These are phyloP conservation scores for Euptelea pleiosperma DNA, from an alignment of 164 flowering plant species.

Conservation along the genomic window DNA sequence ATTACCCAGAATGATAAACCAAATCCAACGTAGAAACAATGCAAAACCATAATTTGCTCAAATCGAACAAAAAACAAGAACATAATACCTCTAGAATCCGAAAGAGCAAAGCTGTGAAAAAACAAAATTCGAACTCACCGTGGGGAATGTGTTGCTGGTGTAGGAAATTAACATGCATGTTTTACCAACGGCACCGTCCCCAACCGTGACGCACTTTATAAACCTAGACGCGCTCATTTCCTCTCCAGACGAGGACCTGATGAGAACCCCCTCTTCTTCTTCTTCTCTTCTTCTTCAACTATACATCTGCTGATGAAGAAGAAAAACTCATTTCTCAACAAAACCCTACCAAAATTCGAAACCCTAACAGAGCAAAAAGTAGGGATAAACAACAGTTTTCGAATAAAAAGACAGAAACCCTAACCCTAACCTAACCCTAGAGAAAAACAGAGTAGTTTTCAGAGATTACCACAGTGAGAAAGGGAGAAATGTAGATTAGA, in stretches of 20 bases:
- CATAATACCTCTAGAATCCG: neutral
- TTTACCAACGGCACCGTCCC: conserved; percentile 85
- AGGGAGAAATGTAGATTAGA: neutral
- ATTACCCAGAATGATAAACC: too few species aligned
- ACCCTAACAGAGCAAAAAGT: neutral
- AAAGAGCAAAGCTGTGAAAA: neutral
- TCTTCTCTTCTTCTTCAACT: conserved; percentile 6
- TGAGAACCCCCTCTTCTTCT: conserved; percentile 9
- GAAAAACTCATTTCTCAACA: conserved; percentile 8
- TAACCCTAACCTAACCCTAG: conserved; percentile 34
- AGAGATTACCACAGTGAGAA: conserved; percentile 11
- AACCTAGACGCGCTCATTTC: conserved; percentile 74
- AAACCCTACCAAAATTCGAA: neutral
- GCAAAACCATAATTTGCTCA: neutral
- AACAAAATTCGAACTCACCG: conserved; percentile 33
- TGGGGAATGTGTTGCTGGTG: conserved; percentile 79
- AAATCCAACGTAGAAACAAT: neutral
- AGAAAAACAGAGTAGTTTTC: conserved; percentile 3
- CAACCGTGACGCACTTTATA: conserved; percentile 80
- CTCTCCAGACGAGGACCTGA: conserved; percentile 6
- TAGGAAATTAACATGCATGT: conserved; percentile 82
- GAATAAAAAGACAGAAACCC: neutral
- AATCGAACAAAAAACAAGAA: neutral
- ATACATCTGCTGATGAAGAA: neutral
- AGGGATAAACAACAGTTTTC: neutral